Percentiles rank a stretch among this genome's conserved stretches.
Evolutionary conservation across 2,329 filamentous ascomycete genomes (phyloP).

Genomic region (Claviceps maximensis): DNA sequence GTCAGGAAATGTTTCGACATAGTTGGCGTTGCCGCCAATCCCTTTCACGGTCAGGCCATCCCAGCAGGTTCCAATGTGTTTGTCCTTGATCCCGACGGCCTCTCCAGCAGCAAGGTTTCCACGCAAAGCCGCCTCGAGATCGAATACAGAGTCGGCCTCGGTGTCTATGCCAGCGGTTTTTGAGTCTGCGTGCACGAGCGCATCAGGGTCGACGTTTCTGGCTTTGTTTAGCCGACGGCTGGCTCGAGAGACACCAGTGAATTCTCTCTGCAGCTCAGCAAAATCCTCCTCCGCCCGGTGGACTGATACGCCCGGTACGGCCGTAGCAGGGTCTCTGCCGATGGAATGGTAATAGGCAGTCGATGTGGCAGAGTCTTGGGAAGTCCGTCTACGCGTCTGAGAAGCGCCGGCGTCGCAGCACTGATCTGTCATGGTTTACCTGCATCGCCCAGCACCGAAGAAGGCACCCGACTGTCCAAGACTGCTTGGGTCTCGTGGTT

Average conservation of each 20-base stretch:
- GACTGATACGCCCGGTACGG: constrained; percentile 43
- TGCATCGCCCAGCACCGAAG: background rate
- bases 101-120: constrained; percentile 59
- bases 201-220: constrained; percentile 41
- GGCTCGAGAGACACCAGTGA: constrained; percentile 42
- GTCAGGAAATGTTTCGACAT: constrained; percentile 61
- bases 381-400: background rate
- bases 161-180: constrained; percentile 30
- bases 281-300: constrained; percentile 58
- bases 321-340: background rate
- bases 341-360: background rate
- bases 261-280: constrained; percentile 48
- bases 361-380: background rate
- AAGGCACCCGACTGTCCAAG: background rate
- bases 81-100: constrained; percentile 66
- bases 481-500: background rate
- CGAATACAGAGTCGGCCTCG: constrained; percentile 43
- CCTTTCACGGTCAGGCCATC: constrained; percentile 64
- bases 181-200: constrained; percentile 26
- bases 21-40: constrained; percentile 60
- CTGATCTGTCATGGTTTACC: background rate
- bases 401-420: background rate
- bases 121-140: constrained; percentile 61
- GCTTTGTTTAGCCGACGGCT: constrained; percentile 22
- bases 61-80: constrained; percentile 72